Conservation (phyloP, 1,139 yeast genomes). For the Williopsis jadinii region DNA sequence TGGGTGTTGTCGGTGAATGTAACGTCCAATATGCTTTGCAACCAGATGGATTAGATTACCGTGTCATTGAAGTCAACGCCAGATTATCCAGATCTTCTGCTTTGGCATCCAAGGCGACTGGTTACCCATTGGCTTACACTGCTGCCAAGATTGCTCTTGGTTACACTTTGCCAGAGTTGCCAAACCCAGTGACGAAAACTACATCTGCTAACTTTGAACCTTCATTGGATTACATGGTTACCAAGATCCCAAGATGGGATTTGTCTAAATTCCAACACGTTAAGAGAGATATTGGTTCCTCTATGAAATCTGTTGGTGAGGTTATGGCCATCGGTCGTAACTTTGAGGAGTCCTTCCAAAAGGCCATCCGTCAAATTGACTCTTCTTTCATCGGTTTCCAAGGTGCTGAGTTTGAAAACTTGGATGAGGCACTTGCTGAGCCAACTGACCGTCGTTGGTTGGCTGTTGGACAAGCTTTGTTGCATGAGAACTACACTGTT, state of each 20-base stretch:
- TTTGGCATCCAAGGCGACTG: constrained; percentile 96
- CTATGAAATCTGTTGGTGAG: constrained; percentile 99
- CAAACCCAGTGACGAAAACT: constrained; percentile 93
- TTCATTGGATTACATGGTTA: constrained; percentile 90
- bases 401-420: constrained; percentile 46
- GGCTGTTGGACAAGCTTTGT: constrained; percentile 94
- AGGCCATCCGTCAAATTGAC: constrained; percentile 95
- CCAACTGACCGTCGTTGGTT: constrained; percentile 98
- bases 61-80: constrained; percentile 97
- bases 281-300: constrained; percentile 84
- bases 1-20: constrained; percentile 99
- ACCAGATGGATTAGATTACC: constrained; percentile 90
- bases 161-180: constrained; percentile 88
- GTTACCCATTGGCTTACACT: constrained; percentile 96
- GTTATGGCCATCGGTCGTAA: constrained; percentile 99
- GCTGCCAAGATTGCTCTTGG: constrained; percentile 97
- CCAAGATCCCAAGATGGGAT: constrained; percentile 99
- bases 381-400: constrained; percentile 90
- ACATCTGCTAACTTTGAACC: constrained; percentile 98
- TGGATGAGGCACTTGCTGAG: constrained; percentile 57
- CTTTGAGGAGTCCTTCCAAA: constrained; percentile 96
- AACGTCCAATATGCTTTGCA: constrained; percentile 95
- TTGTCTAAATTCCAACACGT: constrained; percentile 92
- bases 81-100: constrained; percentile 97
- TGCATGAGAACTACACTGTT: constrained; percentile 84